Conservation (phyloP, 306 rosid species). For the Carpinus fangiana region DNA sequence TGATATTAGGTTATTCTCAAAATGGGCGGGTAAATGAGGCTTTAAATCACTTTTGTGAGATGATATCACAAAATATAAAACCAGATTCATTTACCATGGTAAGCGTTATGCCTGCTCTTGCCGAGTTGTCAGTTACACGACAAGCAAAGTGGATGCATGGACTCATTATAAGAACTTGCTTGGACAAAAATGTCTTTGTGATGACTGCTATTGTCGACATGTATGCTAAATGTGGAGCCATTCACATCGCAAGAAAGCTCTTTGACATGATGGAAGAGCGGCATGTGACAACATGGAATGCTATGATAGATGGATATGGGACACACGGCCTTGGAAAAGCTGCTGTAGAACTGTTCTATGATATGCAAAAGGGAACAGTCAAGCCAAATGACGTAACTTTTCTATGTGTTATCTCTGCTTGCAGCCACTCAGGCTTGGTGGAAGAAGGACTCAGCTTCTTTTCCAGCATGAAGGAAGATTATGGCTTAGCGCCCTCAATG, state of each 20-base stretch:
- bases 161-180: constrained; percentile 60
- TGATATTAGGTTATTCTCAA: constrained; percentile 88
- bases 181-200: constrained; percentile 70
- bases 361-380: constrained; percentile 55
- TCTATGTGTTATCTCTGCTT: constrained; percentile 76
- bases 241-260: constrained; percentile 66
- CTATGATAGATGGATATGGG: constrained; percentile 92
- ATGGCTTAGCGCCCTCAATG: constrained; percentile 72
- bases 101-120: constrained; percentile 76
- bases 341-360: constrained; percentile 59
- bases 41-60: constrained; percentile 56
- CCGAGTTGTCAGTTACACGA: constrained; percentile 76
- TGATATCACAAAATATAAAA: constrained; percentile 58
- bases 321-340: constrained; percentile 77
- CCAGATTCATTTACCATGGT: constrained; percentile 88
- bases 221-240: constrained; percentile 78
- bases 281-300: constrained; percentile 86
- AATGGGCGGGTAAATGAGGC: constrained; percentile 67
- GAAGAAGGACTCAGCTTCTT: constrained; percentile 67
- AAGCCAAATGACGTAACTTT: constrained; percentile 69
- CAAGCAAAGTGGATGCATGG: constrained; percentile 97
- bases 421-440: constrained; percentile 86
- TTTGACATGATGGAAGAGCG: constrained; percentile 76
- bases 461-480: constrained; percentile 60
- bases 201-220: constrained; percentile 82